A percentile compares a stretch with the other conserved stretches of the same genome.
Conservation (phyloP, 192 early-diverging fungal species). For the Coemansia umbellata region DNA sequence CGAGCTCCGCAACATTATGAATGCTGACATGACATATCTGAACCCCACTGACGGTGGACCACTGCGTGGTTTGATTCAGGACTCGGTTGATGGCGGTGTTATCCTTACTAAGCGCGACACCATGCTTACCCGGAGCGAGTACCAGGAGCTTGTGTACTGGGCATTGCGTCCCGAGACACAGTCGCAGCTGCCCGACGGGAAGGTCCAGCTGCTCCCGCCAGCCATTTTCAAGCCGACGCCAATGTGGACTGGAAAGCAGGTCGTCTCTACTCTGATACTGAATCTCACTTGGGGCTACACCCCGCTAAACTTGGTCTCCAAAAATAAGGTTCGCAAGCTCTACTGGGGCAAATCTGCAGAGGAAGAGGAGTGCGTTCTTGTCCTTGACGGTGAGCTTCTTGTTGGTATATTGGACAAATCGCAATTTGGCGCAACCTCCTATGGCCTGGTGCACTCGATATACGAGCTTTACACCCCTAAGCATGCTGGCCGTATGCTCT, state of each 20-base stretch:
- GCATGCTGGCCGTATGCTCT: slow-evolving; percentile 86
- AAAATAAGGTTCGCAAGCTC: slow-evolving; percentile 79
- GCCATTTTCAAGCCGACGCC: slow-evolving; percentile 80
- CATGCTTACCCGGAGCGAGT: slow-evolving; percentile 82
- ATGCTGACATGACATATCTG: slow-evolving; percentile 93
- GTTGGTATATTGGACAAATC: slow-evolving; percentile 96
- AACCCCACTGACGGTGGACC: slow-evolving; percentile 97
- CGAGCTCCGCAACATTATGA: slow-evolving; percentile 93
- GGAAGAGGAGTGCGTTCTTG: slow-evolving; percentile 75
- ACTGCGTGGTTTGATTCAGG: slow-evolving; percentile 96
- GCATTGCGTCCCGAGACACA: slow-evolving; percentile 69
- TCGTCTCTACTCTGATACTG: slow-evolving; percentile 86
- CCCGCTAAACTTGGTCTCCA: slow-evolving; percentile 84
- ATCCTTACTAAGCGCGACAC: slow-evolving; percentile 86
- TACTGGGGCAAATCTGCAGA: slow-evolving; percentile 78
- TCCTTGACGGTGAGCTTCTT: slow-evolving; percentile 86
- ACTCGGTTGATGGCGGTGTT: slow-evolving; percentile 97
- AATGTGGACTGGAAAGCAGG: slow-evolving; percentile 98
- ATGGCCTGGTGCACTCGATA: slow-evolving; percentile 92
- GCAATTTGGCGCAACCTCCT: slow-evolving; percentile 89
- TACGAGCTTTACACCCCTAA: slow-evolving; percentile 92
- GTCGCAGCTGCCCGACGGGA: slow-evolving; percentile 58
- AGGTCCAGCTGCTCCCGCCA: slow-evolving; percentile 81
- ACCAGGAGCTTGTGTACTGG: slow-evolving; percentile 92
- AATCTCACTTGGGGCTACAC: slow-evolving; percentile 79